phyloP scores from a whole-genome alignment of 2,329 filamentous ascomycete species.

The Ascochyta clinopodiicola region DNA sequence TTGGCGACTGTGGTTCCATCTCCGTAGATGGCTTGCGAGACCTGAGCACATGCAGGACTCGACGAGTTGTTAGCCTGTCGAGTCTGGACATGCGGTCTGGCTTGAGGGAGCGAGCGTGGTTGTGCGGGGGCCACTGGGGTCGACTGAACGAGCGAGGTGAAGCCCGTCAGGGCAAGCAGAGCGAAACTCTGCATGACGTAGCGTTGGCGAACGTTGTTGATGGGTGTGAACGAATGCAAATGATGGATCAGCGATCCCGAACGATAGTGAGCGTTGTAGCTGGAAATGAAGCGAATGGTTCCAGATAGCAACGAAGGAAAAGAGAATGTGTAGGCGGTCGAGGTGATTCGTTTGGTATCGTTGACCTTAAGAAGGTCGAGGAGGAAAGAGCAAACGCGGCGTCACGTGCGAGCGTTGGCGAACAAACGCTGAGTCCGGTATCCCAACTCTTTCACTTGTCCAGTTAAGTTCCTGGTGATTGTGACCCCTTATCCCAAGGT shows the following conservation, averaged over 20 bases:
- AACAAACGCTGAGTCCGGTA: slow-evolving; percentile 1
- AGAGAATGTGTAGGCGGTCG: background rate
- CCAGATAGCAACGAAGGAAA: slow-evolving; percentile 1
- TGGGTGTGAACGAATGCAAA: slow-evolving; percentile 8
- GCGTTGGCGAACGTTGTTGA: slow-evolving; percentile 1
- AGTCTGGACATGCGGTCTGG: slow-evolving; percentile 21
- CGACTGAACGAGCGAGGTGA: slow-evolving; percentile 29
- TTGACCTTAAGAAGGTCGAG: slow-evolving; percentile 15
- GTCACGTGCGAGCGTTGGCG: slow-evolving; percentile 8
- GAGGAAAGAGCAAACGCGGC: slow-evolving; percentile 20
- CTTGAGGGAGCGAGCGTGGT: slow-evolving; percentile 21
- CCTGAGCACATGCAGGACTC: slow-evolving; percentile 40
- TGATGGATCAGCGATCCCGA: slow-evolving; percentile 9
- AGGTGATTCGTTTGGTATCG: slow-evolving; percentile 7
- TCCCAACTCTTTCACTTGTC: slow-evolving; percentile 14
- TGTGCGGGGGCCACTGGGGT: slow-evolving; percentile 32
- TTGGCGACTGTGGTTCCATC: slow-evolving; percentile 16
- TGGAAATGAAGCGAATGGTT: slow-evolving; percentile 8
- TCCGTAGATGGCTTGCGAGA: slow-evolving; percentile 40
- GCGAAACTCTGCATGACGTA: slow-evolving; percentile 32
- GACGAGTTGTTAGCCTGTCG: slow-evolving; percentile 35
- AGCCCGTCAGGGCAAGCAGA: slow-evolving; percentile 30
- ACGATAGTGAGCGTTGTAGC: slow-evolving; percentile 5
- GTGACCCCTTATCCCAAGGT: slow-evolving; percentile 3
- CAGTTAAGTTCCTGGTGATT: slow-evolving; percentile 5